Percentiles rank a stretch among this genome's conserved stretches.
Conservation (phyloP, 345 rosid genomes). For the Erodium maritimum region DNA sequence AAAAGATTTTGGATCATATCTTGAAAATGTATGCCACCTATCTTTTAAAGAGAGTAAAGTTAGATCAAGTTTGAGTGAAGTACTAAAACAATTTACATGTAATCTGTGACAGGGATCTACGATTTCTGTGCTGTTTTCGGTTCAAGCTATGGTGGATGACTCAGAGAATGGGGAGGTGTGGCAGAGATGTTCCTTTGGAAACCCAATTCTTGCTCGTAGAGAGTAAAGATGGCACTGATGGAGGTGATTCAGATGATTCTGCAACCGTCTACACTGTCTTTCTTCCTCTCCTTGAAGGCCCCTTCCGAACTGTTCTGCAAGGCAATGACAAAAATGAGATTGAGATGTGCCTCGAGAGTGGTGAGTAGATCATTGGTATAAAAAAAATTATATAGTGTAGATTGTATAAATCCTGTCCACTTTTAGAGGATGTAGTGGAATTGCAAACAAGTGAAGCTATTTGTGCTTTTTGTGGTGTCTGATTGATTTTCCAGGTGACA, state of each 20-base stretch:
- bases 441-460: no score
- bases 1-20: no score
- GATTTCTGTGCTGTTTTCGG: slow-evolving; percentile 24
- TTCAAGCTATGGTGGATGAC: slow-evolving; percentile 41
- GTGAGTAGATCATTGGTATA: slow-evolving; percentile 5
- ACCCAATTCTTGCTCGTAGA: slow-evolving; percentile 34
- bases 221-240: slow-evolving; percentile 11
- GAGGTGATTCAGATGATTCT: slow-evolving; percentile 11
- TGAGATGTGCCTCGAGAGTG: slow-evolving; percentile 32
- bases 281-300: slow-evolving; percentile 23
- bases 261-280: slow-evolving; percentile 16
- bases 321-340: slow-evolving; percentile 19
- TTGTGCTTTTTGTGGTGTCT: no score
- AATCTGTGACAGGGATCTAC: slow-evolving; percentile 13
- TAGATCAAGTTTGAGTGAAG: neutral
- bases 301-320: slow-evolving; percentile 29
- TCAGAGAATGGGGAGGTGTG: slow-evolving; percentile 22
- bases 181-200: slow-evolving; percentile 27
- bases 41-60: neutral
- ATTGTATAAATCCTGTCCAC: no score
- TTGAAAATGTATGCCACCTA: no score
- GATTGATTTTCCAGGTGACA: slow-evolving; percentile 3
- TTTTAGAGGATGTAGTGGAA: no score
- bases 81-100: neutral
- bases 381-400: no score